phyloP scores from a whole-genome alignment of 345 rosid genomes.

The Rhizophora mangle region DNA sequence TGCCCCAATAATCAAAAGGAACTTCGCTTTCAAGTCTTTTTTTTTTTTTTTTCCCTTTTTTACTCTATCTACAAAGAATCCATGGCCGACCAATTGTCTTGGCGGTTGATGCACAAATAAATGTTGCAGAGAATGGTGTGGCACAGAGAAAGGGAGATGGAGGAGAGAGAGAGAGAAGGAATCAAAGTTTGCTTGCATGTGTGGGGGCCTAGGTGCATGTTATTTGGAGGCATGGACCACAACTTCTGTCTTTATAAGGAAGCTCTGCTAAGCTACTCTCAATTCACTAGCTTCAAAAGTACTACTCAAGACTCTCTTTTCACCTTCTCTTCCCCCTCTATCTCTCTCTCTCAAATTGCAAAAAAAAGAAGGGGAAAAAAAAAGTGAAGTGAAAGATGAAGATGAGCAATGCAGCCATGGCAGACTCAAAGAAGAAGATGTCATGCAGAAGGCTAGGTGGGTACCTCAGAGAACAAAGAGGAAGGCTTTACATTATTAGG shows the following conservation, averaged over 20 bases:
- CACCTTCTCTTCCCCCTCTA: neutral
- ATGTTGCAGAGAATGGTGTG: slow-evolving; percentile 32
- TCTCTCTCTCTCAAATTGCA: neutral
- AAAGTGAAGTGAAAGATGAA: slow-evolving; percentile 13
- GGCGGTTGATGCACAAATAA: slow-evolving; percentile 28
- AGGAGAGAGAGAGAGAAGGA: neutral
- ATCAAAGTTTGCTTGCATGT: neutral
- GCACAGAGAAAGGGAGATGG: neutral
- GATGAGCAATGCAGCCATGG: slow-evolving; percentile 26
- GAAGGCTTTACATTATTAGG: slow-evolving; percentile 68
- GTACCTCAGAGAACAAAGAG: slow-evolving; percentile 62
- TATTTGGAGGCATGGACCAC: slow-evolving; percentile 22
- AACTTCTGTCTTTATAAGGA: slow-evolving; percentile 18
- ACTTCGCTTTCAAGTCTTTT: neutral
- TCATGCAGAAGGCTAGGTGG: slow-evolving; percentile 64
- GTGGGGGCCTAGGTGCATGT: slow-evolving; percentile 4
- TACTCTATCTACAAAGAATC: neutral
- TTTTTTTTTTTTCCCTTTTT: neutral
- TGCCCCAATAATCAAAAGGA: slow-evolving; percentile 1
- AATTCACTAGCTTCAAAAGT: slow-evolving; percentile 4
- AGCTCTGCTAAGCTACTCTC: neutral
- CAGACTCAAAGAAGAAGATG: slow-evolving; percentile 44
- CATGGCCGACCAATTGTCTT: slow-evolving; percentile 43
- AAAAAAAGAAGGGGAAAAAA: neutral
- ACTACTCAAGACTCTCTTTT: slow-evolving; percentile 6